These are phyloP conservation scores for Lodderomyces beijingensis DNA, from an alignment of 1,139 yeast species.

Conservation along the genomic window DNA sequence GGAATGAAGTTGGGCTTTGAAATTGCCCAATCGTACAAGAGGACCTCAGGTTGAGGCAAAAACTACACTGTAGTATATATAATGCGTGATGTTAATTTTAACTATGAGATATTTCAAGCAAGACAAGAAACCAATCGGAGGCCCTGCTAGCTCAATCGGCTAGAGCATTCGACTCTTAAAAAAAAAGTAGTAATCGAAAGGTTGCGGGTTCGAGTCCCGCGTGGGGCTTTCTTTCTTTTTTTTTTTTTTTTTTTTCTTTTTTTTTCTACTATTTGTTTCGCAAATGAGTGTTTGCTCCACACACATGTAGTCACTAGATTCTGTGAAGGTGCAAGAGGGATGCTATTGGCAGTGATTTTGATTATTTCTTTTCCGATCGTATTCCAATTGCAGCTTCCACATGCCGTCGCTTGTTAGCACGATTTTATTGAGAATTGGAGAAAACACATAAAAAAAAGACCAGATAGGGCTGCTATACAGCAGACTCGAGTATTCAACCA, in stretches of 20 bases:
- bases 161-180: constrained; percentile 27
- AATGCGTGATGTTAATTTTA: no score
- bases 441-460: not conserved
- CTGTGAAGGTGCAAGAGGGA: not conserved
- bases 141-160: constrained; percentile 29
- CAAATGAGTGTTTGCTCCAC: not conserved
- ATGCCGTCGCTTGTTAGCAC: no score
- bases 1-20: no score
- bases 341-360: no score
- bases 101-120: no score
- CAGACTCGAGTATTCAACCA: not conserved
- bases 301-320: not conserved
- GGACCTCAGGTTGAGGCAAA: no score
- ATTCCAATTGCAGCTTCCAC: no score
- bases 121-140: no score
- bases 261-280: not conserved
- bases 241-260: constrained; percentile 1
- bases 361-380: no score
- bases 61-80: no score
- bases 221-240: constrained; percentile 29
- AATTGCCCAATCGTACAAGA: no score
- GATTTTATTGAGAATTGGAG: no score
- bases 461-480: not conserved
- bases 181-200: constrained; percentile 28
- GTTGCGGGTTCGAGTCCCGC: constrained; percentile 54